Conservation (phyloP, 2,329 filamentous ascomycete genomes). For the Teratosphaeria gauchensis region DNA sequence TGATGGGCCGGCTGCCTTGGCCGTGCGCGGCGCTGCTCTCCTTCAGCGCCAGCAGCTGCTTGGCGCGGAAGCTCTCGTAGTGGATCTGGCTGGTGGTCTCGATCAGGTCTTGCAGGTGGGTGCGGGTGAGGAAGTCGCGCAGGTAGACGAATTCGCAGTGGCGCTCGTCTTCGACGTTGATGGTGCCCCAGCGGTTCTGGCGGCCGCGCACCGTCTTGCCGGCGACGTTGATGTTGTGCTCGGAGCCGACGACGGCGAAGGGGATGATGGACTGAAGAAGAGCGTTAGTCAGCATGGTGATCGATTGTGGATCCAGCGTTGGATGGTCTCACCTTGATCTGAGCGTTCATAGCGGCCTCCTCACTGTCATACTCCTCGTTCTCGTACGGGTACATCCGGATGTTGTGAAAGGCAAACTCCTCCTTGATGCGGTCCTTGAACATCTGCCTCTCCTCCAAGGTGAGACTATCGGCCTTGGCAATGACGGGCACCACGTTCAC, state of each 20-base stretch:
- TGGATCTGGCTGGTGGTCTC: constrained; percentile 99
- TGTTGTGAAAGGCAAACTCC: constrained; percentile 98
- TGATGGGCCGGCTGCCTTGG: constrained; percentile 77
- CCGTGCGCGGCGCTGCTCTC: constrained; percentile 83
- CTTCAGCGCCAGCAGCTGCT: constrained; percentile 95
- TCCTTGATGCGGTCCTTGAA: constrained; percentile 99
- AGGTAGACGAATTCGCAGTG: constrained; percentile 99
- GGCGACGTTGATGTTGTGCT: constrained; percentile 95
- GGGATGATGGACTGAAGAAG: constrained; percentile 69
- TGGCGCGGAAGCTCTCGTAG: constrained; percentile 98
- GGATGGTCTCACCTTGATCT: constrained; percentile 73
- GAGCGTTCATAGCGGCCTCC: constrained; percentile 82
- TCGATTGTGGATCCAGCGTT: background rate
- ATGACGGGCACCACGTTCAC: constrained; percentile 99
- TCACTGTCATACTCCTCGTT: constrained; percentile 98
- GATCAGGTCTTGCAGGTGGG: constrained; percentile 95
- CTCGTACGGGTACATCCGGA: constrained; percentile 99
- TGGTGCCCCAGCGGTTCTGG: constrained; percentile 98
- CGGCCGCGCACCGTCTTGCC: constrained; percentile 88
- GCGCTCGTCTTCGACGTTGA: constrained; percentile 98
- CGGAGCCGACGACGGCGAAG: constrained; percentile 94
- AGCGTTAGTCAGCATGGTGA: constrained; percentile 9
- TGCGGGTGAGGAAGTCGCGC: constrained; percentile 95
- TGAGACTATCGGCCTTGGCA: constrained; percentile 94
- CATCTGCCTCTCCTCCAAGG: constrained; percentile 83